Evolutionary conservation across 805 yeast genomes (phyloP).

Genomic region (Zygosaccharomyces gambellarensis): DNA sequence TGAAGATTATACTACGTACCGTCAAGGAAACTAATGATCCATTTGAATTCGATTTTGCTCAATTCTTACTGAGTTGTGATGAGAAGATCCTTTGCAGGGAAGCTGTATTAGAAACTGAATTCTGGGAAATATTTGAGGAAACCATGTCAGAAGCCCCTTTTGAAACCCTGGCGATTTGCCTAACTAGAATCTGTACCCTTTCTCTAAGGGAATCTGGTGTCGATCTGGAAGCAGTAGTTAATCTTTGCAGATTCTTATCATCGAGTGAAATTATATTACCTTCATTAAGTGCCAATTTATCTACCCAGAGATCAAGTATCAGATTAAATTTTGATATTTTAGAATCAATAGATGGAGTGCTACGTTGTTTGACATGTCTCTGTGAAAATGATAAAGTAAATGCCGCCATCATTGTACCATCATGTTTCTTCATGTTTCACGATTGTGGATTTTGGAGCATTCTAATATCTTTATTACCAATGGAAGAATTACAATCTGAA

Average conservation of each 20-base stretch:
- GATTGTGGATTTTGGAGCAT: slow-evolving; percentile 15
- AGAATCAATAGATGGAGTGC: slow-evolving; percentile 7
- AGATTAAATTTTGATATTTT: slow-evolving; percentile 4
- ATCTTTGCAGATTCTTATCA: slow-evolving; percentile 11
- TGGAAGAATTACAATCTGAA: slow-evolving; percentile 8
- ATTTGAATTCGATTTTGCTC: slow-evolving; percentile 6
- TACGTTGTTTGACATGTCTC: slow-evolving; percentile 8
- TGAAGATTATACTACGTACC: slow-evolving; percentile 4
- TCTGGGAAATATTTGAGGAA: slow-evolving; percentile 12
- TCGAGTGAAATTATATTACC: slow-evolving; percentile 10
- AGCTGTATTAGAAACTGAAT: slow-evolving; percentile 6
- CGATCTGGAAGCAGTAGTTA: slow-evolving; percentile 7
- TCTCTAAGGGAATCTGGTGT: slow-evolving; percentile 9
- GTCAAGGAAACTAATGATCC: neutral
- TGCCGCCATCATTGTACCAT: slow-evolving; percentile 13
- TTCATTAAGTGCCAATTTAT: slow-evolving; percentile 5
- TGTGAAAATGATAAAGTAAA: slow-evolving; percentile 10
- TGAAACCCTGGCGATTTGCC: slow-evolving; percentile 8
- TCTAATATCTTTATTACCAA: slow-evolving; percentile 13
- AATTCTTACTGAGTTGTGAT: slow-evolving; percentile 15
- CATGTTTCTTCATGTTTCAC: slow-evolving; percentile 8
- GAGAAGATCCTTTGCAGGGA: slow-evolving; percentile 9
- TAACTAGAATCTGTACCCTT: slow-evolving; percentile 11
- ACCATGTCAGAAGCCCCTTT: slow-evolving; percentile 11
- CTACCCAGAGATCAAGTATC: slow-evolving; percentile 1